Base-by-base conservation (phyloP, 2,329 filamentous ascomycete species). In the Plectosphaerella cucumerina region DNA sequence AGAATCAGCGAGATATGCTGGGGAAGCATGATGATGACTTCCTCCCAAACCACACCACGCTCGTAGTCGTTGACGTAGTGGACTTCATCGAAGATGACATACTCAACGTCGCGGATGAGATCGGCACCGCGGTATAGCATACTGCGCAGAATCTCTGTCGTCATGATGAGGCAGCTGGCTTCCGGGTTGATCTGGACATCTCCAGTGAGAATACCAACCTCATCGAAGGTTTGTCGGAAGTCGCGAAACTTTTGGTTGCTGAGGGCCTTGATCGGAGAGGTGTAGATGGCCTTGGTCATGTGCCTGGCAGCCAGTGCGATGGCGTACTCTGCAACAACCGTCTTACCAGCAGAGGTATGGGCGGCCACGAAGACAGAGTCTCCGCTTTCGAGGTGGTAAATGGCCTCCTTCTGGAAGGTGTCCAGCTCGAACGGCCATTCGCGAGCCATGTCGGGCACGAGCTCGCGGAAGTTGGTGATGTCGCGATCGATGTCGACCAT, bases 261-360 rank as follows among this genome's bases (percentile, higher is more conserved):
- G 51, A 99, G 75, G 3, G 94, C 94, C 68, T 99, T 99, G 75
- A 99, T 99, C 0, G 94, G 94, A 1, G 94, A 97, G 0, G 94
- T 99, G 67, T 99, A 99, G 57, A 99, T 99, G 20, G 94, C 93
- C 68, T 99, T 99, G 9, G 94, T 99, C 93, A 97, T 97, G 66
- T 99, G 94, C 65, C 93, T 95, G n/a, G 90, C 87, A 26, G 94
- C 94, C 52, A 99, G 76, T 6, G 94, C 91, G 66, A 99, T 97
- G 46, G 93, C 94, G 69, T 99, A 99, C 66, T 99, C 94, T 23
- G 94, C 94, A 14, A 99, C 94, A 0, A 97, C 94, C 1, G 94
- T 99, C 74, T 99, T 99, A 51, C 94, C 94, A 20, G 94, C 94
- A 33, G 94, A 99, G 0, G 94, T 99, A 66, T 99, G 94, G 1